Evolutionary conservation across 148 eudicot species (phyloP), one percentile per base, ranked within the genome.

Genomic region (Arctostaphylos glauca): DNA sequence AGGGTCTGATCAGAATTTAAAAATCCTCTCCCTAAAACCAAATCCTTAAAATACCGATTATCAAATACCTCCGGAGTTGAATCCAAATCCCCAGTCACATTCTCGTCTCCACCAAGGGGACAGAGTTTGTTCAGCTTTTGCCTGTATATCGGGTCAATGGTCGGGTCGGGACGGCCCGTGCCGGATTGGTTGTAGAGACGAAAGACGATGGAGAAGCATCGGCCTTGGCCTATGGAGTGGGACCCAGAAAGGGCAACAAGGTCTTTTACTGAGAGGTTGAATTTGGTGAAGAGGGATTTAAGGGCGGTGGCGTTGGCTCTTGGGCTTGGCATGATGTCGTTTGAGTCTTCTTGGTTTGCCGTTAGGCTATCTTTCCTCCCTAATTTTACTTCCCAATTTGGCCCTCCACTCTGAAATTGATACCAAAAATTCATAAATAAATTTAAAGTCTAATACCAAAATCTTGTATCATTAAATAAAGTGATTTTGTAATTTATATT

Each of bases 161-260:
- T 62, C 0, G 97, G 98, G 85, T 94, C 99, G 0, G 99, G 94
- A 3, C 73, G 81, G 43, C 99, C 99, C 0, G 94, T 48, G 6
- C 93, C 98, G 4, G 98, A 93, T 79, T 96, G 99, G 84, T 96
- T 96, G 85, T 96, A 96, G n/a, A 96, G 93, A 68, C 98, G 88
- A 74, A 88, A 90, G 49, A 94, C 84, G 9, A 96, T 84, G 4
- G 98, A 94, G 81, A 96, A 96, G 77, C 99, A 96, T 38, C 99
- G 92, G 18, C 75, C 98, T 84, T 96, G 80, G 56, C 99, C 99
- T 5, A 96, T 91, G 8, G 98, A 92, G 86, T 96, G 99, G 12
- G 99, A 94, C 14, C 99, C 99, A 0, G 99, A 96, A 38, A 96
- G 92, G 73, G 99, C 94, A 59, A 96, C 99, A 3, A 96, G 79